Conservation (phyloP, 2,329 filamentous ascomycete genomes). For the Fusarium cyanostomum region DNA sequence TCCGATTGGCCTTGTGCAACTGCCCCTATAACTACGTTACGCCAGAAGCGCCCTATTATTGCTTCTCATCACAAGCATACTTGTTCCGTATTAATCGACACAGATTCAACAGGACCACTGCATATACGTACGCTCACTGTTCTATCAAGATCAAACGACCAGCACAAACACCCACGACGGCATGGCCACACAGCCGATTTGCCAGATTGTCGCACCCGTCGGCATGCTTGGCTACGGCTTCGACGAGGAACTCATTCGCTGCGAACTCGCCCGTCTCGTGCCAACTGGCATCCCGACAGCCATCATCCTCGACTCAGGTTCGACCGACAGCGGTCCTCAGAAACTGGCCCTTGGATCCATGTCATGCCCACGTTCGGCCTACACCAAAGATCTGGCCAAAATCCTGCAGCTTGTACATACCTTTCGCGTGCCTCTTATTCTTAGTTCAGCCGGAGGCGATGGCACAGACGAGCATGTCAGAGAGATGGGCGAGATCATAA, state of each 20-base stretch:
- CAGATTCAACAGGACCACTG: too few relatives aligned
- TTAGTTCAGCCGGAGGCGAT: conserved; percentile 58
- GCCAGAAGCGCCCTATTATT: too few relatives aligned
- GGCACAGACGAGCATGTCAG: conserved; percentile 56
- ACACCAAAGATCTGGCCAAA: conserved; percentile 54
- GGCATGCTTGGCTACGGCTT: conserved; percentile 62
- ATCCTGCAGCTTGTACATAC: conserved; percentile 48
- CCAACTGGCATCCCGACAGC: conserved; percentile 45
- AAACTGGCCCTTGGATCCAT: conserved; percentile 54
- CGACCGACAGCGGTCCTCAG: conserved; percentile 51
- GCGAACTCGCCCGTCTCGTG: conserved; percentile 40
- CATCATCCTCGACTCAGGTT: conserved; percentile 50
- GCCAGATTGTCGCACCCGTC: conserved; percentile 57
- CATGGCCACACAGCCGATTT: conserved; percentile 34
- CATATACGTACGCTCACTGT: too few relatives aligned
- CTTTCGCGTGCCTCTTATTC: conserved; percentile 52
- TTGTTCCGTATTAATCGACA: too few relatives aligned
- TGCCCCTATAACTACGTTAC: too few relatives aligned
- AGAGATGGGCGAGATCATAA: conserved; percentile 52
- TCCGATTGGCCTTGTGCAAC: too few relatives aligned
- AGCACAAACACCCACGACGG: too few relatives aligned
- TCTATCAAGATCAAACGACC: too few relatives aligned
- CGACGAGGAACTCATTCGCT: conserved; percentile 43
- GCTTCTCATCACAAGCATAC: too few relatives aligned
- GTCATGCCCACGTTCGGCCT: conserved; percentile 52